Conservation (phyloP, 1,284 basidiomycete species). For the Heterobasidion irregulare region DNA sequence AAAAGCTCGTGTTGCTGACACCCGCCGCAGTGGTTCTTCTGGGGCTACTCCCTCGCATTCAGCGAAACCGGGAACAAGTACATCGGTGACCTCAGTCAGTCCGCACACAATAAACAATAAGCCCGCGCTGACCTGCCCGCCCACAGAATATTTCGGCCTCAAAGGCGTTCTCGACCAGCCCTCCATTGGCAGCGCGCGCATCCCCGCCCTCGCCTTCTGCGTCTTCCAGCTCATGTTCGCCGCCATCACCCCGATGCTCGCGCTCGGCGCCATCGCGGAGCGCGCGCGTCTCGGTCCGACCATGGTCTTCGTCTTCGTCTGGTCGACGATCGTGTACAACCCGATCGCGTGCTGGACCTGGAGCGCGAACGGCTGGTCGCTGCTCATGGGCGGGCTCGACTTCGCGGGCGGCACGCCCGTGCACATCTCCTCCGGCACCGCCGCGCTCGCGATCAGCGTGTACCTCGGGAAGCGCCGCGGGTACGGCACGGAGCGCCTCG, state of each 20-base stretch:
- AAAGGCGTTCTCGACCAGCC: conserved; percentile 74
- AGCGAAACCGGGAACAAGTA: conserved; percentile 36
- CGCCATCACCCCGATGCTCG: conserved; percentile 77
- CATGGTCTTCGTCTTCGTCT: conserved; percentile 85
- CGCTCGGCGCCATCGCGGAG: conserved; percentile 89
- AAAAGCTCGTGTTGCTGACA: conserved; percentile 13
- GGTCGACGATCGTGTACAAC: conserved; percentile 88
- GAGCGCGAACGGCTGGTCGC: conserved; percentile 86
- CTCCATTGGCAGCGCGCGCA: conserved; percentile 61
- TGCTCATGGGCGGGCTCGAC: conserved; percentile 74
- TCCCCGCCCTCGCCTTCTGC: conserved; percentile 83
- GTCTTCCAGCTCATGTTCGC: conserved; percentile 91
- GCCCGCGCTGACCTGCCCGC: background rate
- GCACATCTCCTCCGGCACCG: conserved; percentile 88
- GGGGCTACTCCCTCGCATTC: conserved; percentile 39
- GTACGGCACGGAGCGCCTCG: conserved; percentile 87
- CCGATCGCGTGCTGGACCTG: conserved; percentile 95
- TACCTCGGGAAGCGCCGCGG: conserved; percentile 89
- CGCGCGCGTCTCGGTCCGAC: conserved; percentile 83
- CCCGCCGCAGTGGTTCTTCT: conserved; percentile 35
- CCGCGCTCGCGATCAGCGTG: conserved; percentile 85
- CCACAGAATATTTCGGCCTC: conserved; percentile 71
- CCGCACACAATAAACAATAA: background rate
- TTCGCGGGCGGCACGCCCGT: conserved; percentile 97
- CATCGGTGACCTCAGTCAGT: conserved; percentile 30